Evolutionary conservation across 305 asterid genomes (phyloP).

Genomic region (Petunia hybrid): DNA sequence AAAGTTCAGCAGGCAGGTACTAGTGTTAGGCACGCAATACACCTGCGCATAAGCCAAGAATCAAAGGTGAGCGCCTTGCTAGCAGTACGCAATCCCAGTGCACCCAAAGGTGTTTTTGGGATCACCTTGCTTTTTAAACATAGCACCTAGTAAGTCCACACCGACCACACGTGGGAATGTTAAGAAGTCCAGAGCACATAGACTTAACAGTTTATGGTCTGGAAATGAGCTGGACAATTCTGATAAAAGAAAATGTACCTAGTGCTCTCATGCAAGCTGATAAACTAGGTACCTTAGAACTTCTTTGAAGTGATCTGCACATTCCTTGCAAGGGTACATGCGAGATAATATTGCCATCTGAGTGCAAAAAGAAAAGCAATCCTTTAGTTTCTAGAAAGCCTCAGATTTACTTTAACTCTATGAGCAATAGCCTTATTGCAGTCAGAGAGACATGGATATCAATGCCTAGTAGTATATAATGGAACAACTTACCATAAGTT

Average conservation of each 20-base stretch:
- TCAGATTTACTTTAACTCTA: neutral
- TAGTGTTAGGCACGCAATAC: too few species aligned
- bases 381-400: neutral
- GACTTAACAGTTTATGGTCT: neutral
- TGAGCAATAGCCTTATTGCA: neutral
- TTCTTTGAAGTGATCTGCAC: slow-evolving; percentile 97
- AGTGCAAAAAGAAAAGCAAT: slow-evolving; percentile 27
- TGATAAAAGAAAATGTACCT: neutral
- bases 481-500: neutral
- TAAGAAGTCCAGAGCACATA: neutral
- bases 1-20: neutral
- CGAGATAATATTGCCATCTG: slow-evolving; percentile 94
- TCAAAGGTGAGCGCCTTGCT: neutral
- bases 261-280: slow-evolving; percentile 23
- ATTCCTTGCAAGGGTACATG: slow-evolving; percentile 92
- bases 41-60: neutral
- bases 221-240: slow-evolving; percentile 4
- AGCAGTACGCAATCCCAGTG: neutral
- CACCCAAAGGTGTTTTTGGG: neutral
- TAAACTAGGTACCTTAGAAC: slow-evolving; percentile 63
- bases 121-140: neutral
- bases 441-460: neutral
- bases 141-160: neutral
- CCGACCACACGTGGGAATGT: neutral
- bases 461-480: neutral